phyloP scores from a whole-genome alignment of 2,329 filamentous ascomycete species.

The Lecanoromycetidae sp. region DNA sequence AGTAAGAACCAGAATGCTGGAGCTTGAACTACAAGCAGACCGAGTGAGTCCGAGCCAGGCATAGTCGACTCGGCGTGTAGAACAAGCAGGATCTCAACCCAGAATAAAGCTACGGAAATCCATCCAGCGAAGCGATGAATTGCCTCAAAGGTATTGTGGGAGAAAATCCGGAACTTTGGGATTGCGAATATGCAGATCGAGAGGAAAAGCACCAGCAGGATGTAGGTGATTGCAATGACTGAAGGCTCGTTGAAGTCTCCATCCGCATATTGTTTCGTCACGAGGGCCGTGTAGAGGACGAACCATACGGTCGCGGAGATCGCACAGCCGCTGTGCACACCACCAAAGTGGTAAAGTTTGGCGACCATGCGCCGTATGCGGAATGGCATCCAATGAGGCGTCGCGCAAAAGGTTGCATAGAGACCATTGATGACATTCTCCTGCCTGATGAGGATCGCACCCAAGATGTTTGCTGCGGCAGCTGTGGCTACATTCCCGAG shows the following conservation, averaged over 20 bases:
- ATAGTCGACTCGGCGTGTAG: slow-evolving; percentile 4
- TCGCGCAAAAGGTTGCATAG: slow-evolving; percentile 34
- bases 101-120: slow-evolving; percentile 53
- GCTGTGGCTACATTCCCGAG: slow-evolving; percentile 29
- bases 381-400: slow-evolving; percentile 36
- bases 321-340: slow-evolving; percentile 41
- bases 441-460: slow-evolving; percentile 38
- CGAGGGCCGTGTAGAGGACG: slow-evolving; percentile 27
- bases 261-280: slow-evolving; percentile 23
- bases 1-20: slow-evolving; percentile 57
- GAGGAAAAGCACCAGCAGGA: slow-evolving; percentile 46
- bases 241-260: slow-evolving; percentile 21
- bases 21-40: slow-evolving; percentile 32
- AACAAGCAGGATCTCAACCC: slow-evolving; percentile 43
- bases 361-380: slow-evolving; percentile 34
- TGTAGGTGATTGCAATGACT: slow-evolving; percentile 44
- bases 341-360: slow-evolving; percentile 44
- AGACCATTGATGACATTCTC: slow-evolving; percentile 42
- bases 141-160: slow-evolving; percentile 59
- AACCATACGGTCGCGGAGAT: slow-evolving; percentile 40
- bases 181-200: slow-evolving; percentile 51
- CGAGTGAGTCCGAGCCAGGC: slow-evolving; percentile 23
- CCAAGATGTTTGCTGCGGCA: slow-evolving; percentile 35
- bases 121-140: slow-evolving; percentile 65
- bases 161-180: slow-evolving; percentile 48